Conservation (phyloP, 805 yeast species). For the Cyberlindnera mycetangii region DNA sequence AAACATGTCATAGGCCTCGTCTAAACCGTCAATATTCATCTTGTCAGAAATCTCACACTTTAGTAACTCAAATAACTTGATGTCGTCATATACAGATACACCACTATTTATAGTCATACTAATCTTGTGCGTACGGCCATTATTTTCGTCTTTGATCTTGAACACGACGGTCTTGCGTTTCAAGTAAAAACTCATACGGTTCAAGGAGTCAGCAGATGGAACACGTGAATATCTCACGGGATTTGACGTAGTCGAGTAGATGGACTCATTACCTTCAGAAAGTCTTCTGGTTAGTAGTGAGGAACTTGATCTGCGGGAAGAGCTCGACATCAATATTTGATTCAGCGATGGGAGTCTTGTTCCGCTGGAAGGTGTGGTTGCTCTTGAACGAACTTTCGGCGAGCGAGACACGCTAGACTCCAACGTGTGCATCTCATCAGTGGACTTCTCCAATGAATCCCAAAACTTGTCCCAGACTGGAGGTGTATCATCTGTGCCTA, state of each 20-base stretch:
- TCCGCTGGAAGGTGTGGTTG: slow-evolving; percentile 21
- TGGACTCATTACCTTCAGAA: slow-evolving; percentile 13
- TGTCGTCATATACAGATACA: slow-evolving; percentile 21
- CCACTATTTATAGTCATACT: slow-evolving; percentile 24
- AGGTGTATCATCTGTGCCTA: slow-evolving; percentile 21
- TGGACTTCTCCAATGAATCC: slow-evolving; percentile 31
- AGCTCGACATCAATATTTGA: slow-evolving; percentile 16
- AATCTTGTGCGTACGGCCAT: slow-evolving; percentile 22
- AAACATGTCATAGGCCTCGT: slow-evolving; percentile 28
- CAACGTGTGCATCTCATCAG: slow-evolving; percentile 27
- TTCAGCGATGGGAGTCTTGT: slow-evolving; percentile 24
- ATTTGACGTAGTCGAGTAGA: slow-evolving; percentile 1
- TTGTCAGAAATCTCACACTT: slow-evolving; percentile 25
- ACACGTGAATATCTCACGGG: slow-evolving; percentile 12
- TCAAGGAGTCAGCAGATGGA: slow-evolving; percentile 24
- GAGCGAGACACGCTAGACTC: slow-evolving; percentile 25
- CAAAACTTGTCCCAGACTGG: slow-evolving; percentile 33
- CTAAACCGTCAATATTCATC: slow-evolving; percentile 22
- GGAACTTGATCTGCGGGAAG: slow-evolving; percentile 26
- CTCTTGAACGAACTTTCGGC: slow-evolving; percentile 22
- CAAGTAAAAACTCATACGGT: slow-evolving; percentile 23
- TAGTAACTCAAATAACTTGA: slow-evolving; percentile 23
- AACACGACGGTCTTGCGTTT: slow-evolving; percentile 21
- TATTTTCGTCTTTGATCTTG: slow-evolving; percentile 17
- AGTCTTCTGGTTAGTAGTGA: slow-evolving; percentile 3